Percentiles rank a stretch among this genome's conserved stretches.
Evolutionary conservation across 192 early-diverging fungal species (phyloP).

Genomic region (Coemansia sp.): DNA sequence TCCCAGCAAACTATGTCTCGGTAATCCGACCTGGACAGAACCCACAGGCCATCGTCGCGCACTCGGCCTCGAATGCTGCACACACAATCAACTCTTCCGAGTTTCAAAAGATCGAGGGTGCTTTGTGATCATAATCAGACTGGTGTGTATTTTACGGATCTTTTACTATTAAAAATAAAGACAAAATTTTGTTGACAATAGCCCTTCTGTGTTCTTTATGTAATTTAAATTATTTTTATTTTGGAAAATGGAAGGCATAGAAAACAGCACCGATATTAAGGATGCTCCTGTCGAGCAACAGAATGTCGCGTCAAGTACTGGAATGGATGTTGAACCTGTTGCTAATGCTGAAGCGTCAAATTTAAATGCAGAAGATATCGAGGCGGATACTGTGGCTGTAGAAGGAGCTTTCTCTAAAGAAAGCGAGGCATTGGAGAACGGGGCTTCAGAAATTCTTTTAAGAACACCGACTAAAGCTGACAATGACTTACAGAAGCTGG

Average conservation of each 20-base stretch:
- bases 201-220: not conserved
- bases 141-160: too few relatives aligned
- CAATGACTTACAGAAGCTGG: conserved; percentile 2
- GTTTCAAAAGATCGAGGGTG: conserved; percentile 22
- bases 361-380: not conserved
- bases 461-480: conserved; percentile 11
- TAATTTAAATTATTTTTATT: conserved; percentile 1
- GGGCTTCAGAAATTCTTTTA: too few relatives aligned
- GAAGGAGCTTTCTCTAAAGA: not conserved
- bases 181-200: not conserved
- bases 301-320: too few relatives aligned
- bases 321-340: too few relatives aligned
- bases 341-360: too few relatives aligned
- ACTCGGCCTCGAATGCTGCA: conserved; percentile 23
- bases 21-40: conserved; percentile 70
- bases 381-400: not conserved
- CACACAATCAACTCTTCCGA: conserved; percentile 30
- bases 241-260: not conserved
- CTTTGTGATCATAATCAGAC: conserved; percentile 5
- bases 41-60: conserved; percentile 46
- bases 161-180: too few relatives aligned
- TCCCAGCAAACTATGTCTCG: conserved; percentile 92
- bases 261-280: not conserved
- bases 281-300: too few relatives aligned
- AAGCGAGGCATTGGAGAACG: too few relatives aligned